Conservation (phyloP, 1,139 yeast genomes). For the Hemisphaericaspora xylofermentans region DNA sequence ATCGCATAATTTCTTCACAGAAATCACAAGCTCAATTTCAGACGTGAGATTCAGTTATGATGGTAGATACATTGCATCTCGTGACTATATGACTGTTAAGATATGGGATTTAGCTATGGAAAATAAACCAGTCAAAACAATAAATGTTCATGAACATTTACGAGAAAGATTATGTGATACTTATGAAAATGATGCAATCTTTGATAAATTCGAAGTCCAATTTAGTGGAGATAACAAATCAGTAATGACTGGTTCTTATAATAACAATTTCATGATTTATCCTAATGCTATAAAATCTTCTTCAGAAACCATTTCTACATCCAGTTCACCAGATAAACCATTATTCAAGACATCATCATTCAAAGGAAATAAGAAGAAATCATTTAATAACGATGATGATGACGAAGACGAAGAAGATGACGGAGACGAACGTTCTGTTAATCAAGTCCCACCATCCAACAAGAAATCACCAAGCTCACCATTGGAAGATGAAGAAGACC, state of each 20-base stretch:
- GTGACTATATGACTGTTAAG: constrained; percentile 97
- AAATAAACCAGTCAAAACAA: constrained; percentile 88
- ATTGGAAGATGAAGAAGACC: constrained; percentile 51
- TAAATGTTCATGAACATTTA: constrained; percentile 92
- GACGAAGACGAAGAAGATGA: constrained; percentile 41
- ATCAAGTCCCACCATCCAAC: constrained; percentile 28
- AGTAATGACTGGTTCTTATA: constrained; percentile 96
- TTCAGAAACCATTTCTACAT: constrained; percentile 5
- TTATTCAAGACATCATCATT: constrained; percentile 10
- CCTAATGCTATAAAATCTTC: constrained; percentile 65
- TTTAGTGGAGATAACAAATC: constrained; percentile 91
- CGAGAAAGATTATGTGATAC: constrained; percentile 94
- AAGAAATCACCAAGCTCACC: constrained; percentile 36
- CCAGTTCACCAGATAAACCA: constrained; percentile 9
- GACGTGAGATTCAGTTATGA: constrained; percentile 92
- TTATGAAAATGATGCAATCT: constrained; percentile 96
- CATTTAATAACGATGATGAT: constrained; percentile 21
- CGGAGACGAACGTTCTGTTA: constrained; percentile 43
- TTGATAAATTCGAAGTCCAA: constrained; percentile 96
- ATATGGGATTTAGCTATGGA: constrained; percentile 99
- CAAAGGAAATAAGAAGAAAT: constrained; percentile 18
- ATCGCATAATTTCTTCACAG: constrained; percentile 94
- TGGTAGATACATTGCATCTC: constrained; percentile 90
- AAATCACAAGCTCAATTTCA: constrained; percentile 90
- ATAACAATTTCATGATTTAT: constrained; percentile 94